phyloP scores from a whole-genome alignment of 2,329 filamentous ascomycete genomes.

The Pseudomassariella vexata region DNA sequence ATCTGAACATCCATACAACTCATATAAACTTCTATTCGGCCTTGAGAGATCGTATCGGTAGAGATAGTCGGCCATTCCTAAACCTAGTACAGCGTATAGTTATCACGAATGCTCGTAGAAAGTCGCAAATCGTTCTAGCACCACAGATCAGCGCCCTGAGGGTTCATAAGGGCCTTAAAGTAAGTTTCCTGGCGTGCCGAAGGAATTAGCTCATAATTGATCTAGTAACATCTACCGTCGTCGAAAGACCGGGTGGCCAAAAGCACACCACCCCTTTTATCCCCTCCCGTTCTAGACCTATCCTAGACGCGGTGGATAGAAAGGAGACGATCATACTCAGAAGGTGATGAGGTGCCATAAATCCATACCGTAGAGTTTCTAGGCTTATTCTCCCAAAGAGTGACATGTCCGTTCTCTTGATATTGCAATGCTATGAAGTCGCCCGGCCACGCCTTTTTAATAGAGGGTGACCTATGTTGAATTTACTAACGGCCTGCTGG shows the following conservation, averaged over 20 bases:
- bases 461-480: no score
- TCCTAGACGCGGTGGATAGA: conserved; percentile 2
- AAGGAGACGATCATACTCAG: conserved; percentile 1
- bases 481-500: no score
- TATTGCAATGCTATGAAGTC: no score
- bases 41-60: background rate
- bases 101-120: conserved; percentile 1
- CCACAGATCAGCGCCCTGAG: conserved; percentile 4
- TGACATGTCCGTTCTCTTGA: conserved; percentile 3
- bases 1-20: conserved; percentile 2
- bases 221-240: conserved; percentile 2
- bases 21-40: conserved; percentile 1
- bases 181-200: conserved; percentile 1
- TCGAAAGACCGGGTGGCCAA: background rate
- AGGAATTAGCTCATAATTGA: conserved; percentile 1
- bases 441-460: no score
- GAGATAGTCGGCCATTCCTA: conserved; percentile 3
- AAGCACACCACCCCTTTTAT: conserved; percentile 1
- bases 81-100: conserved; percentile 3
- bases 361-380: background rate
- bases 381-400: conserved; percentile 1
- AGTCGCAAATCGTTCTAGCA: conserved; percentile 5
- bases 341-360: conserved; percentile 3
- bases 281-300: background rate
- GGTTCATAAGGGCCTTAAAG: background rate